Conservation (phyloP, 345 rosid genomes). For the Stellera chamaejasme region DNA sequence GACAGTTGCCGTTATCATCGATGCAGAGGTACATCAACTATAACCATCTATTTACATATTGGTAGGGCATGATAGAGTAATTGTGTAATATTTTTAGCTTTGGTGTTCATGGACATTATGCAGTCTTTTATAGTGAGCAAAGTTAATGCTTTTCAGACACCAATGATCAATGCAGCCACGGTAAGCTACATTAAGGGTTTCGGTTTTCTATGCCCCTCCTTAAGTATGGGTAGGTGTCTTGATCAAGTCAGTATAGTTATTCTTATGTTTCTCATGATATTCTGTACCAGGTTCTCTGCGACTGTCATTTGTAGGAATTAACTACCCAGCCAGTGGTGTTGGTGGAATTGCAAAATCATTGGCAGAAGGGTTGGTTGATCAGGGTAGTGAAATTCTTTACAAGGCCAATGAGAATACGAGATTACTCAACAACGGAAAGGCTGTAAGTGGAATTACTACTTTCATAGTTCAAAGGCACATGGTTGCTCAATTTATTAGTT, state of each 20-base stretch:
- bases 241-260: not conserved
- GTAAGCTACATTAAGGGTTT: constrained; percentile 28
- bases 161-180: constrained; percentile 96
- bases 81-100: not conserved
- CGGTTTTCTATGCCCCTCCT: not conserved
- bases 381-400: constrained; percentile 81
- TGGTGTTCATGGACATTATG: constrained; percentile 15
- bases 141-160: constrained; percentile 76
- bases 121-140: constrained; percentile 98
- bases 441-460: constrained; percentile 42
- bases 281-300: constrained; percentile 73
- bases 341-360: constrained; percentile 87
- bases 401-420: constrained; percentile 69
- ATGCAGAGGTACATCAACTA: constrained; percentile 65
- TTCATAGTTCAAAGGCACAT: not conserved
- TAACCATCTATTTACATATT: constrained; percentile 3
- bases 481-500: constrained; percentile 6
- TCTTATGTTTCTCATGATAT: constrained; percentile 7
- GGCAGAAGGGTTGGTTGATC: constrained; percentile 67
- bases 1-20: constrained; percentile 70
- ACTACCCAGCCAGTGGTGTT: constrained; percentile 92
- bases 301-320: constrained; percentile 95
- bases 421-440: constrained; percentile 70
- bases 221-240: too few species aligned
- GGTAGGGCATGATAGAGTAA: not conserved